Evolutionary conservation across 352 stramenopile species (phyloP), one percentile per base, ranked within the genome.

Genomic region (Globisporangium orthogonon): DNA sequence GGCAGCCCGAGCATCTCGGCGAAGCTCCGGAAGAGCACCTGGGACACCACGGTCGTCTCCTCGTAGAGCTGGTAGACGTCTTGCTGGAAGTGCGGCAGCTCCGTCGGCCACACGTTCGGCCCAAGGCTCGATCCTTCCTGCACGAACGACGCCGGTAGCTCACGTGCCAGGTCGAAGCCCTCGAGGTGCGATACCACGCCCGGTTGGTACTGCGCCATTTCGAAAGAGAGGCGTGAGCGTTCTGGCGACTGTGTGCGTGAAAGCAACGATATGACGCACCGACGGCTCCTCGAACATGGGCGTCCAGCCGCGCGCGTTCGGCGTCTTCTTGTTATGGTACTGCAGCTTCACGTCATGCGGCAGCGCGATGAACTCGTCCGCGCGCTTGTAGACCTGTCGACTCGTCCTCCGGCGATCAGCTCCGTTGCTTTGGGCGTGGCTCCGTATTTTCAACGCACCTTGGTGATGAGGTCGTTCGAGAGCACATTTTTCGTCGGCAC

Each of bases 261-360:
- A n/a, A n/a, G n/a, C n/a, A n/a, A n/a, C 33, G 11, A 23, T 17
- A 50, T 9, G 47, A 31, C 66, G 15, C 63, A 91, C 83, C 66
- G 83, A 90, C 30, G 83, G 83, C 58, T 92, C 80, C 66, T 90
- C 83, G 55, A 90, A 88, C 74, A 92, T 81, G 13, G 83, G 83
- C 45, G 79, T 92, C 83, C 83, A 92, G 43, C 83, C 83, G 46
- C 80, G 74, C 28, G 77, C 73, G 58, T 90, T 90, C 15, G 78
- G 78, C 3, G 78, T 78, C 46, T 73, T 83, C 56, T 90, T 88
- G 69, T 85, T 81, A 48, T 91, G 78, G 50, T 91, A 94, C 53
- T 88, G 73, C 14, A 71, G 67, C 67, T 94, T 94, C 33, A 91
- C 57, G 0, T 61, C 63, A 1, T 76, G 55, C 1, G 81, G 81